A percentile compares a stretch with the other conserved stretches of the same genome.
Conservation (phyloP, 2,329 filamentous ascomycete species). For the Thelonectria blattea region DNA sequence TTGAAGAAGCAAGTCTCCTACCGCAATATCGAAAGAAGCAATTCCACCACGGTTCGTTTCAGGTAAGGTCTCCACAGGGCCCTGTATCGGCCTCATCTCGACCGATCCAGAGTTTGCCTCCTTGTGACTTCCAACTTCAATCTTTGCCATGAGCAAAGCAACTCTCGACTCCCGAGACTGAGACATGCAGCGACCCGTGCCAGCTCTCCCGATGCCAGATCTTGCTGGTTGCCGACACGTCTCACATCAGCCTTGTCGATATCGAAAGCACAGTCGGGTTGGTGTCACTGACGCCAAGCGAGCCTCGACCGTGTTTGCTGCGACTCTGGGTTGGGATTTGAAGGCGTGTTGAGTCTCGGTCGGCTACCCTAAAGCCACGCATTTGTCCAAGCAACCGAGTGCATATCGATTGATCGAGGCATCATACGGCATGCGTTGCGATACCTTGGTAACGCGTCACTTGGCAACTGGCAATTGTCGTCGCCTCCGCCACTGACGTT, state of each 20-base stretch:
- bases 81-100: slow-evolving; percentile 4
- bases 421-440: not conserved
- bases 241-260: slow-evolving; percentile 28
- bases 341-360: too few species aligned
- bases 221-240: slow-evolving; percentile 18
- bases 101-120: not conserved
- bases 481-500: not conserved
- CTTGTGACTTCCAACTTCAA: not conserved
- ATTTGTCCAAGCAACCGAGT: not conserved
- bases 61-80: slow-evolving; percentile 27
- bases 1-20: slow-evolving; percentile 30
- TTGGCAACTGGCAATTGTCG: not conserved
- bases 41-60: slow-evolving; percentile 36
- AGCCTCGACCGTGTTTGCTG: not conserved
- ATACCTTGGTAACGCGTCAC: not conserved
- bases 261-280: too few species aligned
- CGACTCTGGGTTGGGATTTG: too few species aligned
- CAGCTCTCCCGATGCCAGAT: slow-evolving; percentile 25
- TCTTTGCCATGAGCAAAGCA: not conserved
- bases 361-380: too few species aligned
- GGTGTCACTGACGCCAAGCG: too few species aligned
- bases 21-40: slow-evolving; percentile 29
- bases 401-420: too few species aligned
- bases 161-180: slow-evolving; percentile 12
- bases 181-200: slow-evolving; percentile 26